Conservation (phyloP, 306 rosid genomes). For the Pterocarpus macrocarpus region DNA sequence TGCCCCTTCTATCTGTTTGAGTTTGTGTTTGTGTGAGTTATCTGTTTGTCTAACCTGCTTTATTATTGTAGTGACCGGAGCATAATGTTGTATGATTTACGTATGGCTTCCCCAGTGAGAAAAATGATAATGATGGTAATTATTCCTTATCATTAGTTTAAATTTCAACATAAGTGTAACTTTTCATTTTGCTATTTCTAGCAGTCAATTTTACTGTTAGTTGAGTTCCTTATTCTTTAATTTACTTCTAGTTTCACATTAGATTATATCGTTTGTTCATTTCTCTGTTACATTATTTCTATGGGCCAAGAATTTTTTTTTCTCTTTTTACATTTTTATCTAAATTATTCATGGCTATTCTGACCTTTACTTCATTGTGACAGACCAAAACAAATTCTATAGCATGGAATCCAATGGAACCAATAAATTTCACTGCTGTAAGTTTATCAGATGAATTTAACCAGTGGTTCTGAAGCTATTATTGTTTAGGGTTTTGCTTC, state of each 20-base stretch:
- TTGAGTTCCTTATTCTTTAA: slow-evolving; percentile 17
- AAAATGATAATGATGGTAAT: slow-evolving; percentile 73
- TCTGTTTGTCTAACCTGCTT: slow-evolving; percentile 17
- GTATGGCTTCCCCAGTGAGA: slow-evolving; percentile 57
- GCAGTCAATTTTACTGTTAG: background rate
- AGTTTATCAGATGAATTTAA: slow-evolving; percentile 49
- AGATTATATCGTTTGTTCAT: too few relatives aligned
- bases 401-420: slow-evolving; percentile 98
- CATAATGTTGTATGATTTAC: slow-evolving; percentile 84
- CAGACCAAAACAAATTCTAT: slow-evolving; percentile 91
- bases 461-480: slow-evolving; percentile 5
- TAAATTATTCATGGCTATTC: too few relatives aligned
- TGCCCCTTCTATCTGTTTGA: background rate
- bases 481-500: background rate
- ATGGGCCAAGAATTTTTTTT: too few relatives aligned
- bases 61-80: slow-evolving; percentile 78
- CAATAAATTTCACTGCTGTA: slow-evolving; percentile 92
- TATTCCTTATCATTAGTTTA: slow-evolving; percentile 33
- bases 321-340: too few relatives aligned
- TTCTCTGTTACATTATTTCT: too few relatives aligned
- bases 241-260: background rate
- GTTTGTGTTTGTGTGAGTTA: background rate
- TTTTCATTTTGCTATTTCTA: slow-evolving; percentile 37
- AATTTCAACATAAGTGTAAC: background rate
- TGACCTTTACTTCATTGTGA: slow-evolving; percentile 19